Evolutionary conservation across 192 early-diverging fungal species (phyloP).

Genomic region (Chytriomyces sp.): DNA sequence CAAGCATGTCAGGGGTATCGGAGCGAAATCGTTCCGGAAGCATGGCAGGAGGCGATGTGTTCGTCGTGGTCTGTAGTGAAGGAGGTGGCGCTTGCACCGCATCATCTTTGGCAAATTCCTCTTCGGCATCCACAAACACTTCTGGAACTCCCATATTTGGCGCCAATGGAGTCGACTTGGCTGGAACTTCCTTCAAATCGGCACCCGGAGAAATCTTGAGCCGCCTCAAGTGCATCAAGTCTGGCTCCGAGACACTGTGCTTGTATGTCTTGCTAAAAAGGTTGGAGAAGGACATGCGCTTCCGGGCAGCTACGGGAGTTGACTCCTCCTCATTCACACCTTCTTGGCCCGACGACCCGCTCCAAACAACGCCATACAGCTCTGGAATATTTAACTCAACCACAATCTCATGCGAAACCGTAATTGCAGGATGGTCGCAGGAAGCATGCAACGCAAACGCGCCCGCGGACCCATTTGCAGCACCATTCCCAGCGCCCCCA

Average conservation of each 20-base stretch:
- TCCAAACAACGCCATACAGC: not conserved
- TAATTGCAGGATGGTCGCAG: slow-evolving; percentile 9
- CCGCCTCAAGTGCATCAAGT: not conserved
- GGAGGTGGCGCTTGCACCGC: not conserved
- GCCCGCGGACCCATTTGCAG: not conserved
- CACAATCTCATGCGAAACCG: slow-evolving; percentile 22
- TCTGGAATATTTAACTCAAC: slow-evolving; percentile 5
- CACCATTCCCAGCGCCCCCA: not conserved
- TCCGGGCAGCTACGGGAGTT: not conserved
- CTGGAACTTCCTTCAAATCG: not conserved
- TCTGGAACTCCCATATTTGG: not conserved
- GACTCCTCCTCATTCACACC: no score
- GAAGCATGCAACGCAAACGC: not conserved
- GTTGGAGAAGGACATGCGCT: not conserved
- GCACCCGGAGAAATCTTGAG: no score
- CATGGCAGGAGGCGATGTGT: not conserved
- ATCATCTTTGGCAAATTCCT: not conserved
- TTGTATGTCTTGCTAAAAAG: not conserved
- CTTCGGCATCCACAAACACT: not conserved
- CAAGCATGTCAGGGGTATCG: no score
- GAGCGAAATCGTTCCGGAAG: no score
- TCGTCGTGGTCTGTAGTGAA: no score
- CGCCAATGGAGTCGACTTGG: not conserved
- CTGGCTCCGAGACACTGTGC: not conserved
- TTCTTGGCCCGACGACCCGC: not conserved